Percentiles rank a stretch among this genome's conserved stretches.
phyloP scores from a whole-genome alignment of 176 grass and related monocot genomes.

The Tillandsia leiboldiana region DNA sequence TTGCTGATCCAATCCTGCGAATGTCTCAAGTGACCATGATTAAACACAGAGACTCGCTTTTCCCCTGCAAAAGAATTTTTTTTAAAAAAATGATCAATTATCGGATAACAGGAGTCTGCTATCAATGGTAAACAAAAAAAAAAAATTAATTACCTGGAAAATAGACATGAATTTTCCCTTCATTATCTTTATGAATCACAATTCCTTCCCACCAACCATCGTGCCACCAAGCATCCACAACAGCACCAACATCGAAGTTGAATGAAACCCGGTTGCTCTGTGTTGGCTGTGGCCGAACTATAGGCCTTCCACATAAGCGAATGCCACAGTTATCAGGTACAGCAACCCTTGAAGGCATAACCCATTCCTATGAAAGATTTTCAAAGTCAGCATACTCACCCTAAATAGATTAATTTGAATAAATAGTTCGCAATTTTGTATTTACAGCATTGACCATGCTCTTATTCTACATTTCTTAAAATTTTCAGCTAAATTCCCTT shows the following conservation, averaged over 20 bases:
- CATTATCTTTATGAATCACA: conserved; percentile 31
- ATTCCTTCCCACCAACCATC: conserved; percentile 98
- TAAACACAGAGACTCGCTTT: conserved; percentile 42
- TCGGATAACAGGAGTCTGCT: neutral
- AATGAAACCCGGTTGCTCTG: conserved; percentile 8
- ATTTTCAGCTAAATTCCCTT: too few relatives aligned
- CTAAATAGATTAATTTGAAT: too few relatives aligned
- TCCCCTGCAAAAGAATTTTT: conserved; percentile 41
- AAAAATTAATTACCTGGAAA: conserved; percentile 59
- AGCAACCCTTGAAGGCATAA: conserved; percentile 45
- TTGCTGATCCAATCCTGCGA: conserved; percentile 69
- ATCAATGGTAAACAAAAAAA: neutral
- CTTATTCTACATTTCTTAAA: too few relatives aligned
- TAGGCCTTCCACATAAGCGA: conserved; percentile 39
- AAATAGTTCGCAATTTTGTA: too few relatives aligned
- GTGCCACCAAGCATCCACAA: conserved; percentile 85
- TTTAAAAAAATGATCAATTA: neutral
- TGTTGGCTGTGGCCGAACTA: conserved; percentile 44
- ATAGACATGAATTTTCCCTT: conserved; percentile 42
- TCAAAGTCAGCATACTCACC: too few relatives aligned
- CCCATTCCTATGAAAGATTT: conserved; percentile 58
- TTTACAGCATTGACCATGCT: too few relatives aligned
- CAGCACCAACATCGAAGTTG: conserved; percentile 37
- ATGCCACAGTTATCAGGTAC: conserved; percentile 46
- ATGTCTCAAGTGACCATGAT: conserved; percentile 37